These are phyloP conservation scores for Claviceps purpurea DNA, from an alignment of 2,329 filamentous ascomycete species.

Conservation along the genomic window DNA sequence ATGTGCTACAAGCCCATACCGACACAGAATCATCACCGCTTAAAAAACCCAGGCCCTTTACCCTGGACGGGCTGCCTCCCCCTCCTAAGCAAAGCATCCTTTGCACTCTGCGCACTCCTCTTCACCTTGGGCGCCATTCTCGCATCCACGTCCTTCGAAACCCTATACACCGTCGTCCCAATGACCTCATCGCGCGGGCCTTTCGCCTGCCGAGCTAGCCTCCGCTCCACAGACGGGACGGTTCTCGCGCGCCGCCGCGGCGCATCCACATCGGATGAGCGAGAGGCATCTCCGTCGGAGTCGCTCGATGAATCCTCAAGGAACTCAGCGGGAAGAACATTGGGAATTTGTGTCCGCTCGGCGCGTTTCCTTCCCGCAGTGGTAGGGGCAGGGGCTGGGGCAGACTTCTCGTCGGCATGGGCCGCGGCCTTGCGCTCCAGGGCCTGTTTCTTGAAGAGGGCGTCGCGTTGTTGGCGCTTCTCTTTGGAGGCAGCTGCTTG, in stretches of 20 bases:
- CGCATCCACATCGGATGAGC: slow-evolving; percentile 26
- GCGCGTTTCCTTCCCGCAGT: slow-evolving; percentile 12
- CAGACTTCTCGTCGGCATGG: background rate
- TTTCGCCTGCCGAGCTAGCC: slow-evolving; percentile 23
- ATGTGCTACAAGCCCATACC: background rate
- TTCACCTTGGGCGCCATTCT: slow-evolving; percentile 34
- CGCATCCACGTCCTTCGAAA: slow-evolving; percentile 29
- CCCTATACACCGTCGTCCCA: slow-evolving; percentile 41
- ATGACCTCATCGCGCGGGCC: slow-evolving; percentile 32
- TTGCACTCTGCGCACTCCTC: slow-evolving; percentile 28
- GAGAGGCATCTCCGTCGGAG: slow-evolving; percentile 24
- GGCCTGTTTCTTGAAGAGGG: slow-evolving; percentile 41
- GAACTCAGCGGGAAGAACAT: slow-evolving; percentile 38
- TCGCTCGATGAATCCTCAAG: slow-evolving; percentile 39
- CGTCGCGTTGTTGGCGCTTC: slow-evolving; percentile 42
- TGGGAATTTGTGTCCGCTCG: slow-evolving; percentile 26
- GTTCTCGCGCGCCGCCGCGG: slow-evolving; percentile 28
- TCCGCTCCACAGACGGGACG: slow-evolving; percentile 26
- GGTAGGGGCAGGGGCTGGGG: background rate
- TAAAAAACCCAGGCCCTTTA: slow-evolving; percentile 28
- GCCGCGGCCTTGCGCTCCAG: slow-evolving; percentile 25
- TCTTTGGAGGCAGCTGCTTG: slow-evolving; percentile 37
- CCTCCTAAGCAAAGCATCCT: slow-evolving; percentile 32
- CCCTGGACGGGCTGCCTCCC: slow-evolving; percentile 25
- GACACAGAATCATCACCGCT: slow-evolving; percentile 5